These are phyloP conservation scores for Chaetomium strumarium DNA, from an alignment of 2,329 filamentous ascomycete genomes.

Conservation along the genomic window DNA sequence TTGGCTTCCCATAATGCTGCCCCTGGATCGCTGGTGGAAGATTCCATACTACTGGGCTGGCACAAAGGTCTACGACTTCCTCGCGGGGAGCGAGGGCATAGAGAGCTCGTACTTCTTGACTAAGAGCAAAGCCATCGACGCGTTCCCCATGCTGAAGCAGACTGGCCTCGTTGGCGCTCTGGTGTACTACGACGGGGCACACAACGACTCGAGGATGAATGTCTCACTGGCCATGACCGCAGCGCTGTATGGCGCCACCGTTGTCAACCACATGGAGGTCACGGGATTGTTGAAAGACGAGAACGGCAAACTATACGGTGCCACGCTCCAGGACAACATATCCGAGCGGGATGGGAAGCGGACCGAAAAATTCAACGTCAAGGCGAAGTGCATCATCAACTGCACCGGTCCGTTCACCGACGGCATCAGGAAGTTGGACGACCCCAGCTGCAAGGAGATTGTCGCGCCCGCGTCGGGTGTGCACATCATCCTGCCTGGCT, in stretches of 20 bases:
- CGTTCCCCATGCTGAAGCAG: constrained; percentile 72
- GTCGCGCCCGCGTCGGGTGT: constrained; percentile 76
- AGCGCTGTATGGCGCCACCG: constrained; percentile 70
- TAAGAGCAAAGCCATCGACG: constrained; percentile 68
- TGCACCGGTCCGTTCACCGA: constrained; percentile 80
- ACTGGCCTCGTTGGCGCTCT: constrained; percentile 69
- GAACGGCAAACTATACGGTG: constrained; percentile 63
- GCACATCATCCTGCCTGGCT: constrained; percentile 76
- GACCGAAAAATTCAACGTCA: constrained; percentile 58
- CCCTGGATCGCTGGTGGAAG: constrained; percentile 78
- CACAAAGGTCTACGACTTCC: constrained; percentile 73
- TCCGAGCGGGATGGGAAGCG: constrained; percentile 50
- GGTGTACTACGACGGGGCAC: constrained; percentile 82
- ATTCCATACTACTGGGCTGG: constrained; percentile 67
- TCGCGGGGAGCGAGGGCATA: constrained; percentile 76
- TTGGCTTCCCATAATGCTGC: constrained; percentile 80
- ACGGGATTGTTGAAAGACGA: constrained; percentile 67
- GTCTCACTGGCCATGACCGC: constrained; percentile 76
- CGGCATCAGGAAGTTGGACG: constrained; percentile 74
- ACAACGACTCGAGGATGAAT: constrained; percentile 87
- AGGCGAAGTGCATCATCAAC: constrained; percentile 76
- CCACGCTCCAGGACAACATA: constrained; percentile 58
- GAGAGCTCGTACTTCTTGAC: constrained; percentile 79
- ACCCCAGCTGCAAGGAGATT: constrained; percentile 61
- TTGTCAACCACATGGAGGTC: constrained; percentile 77